Evolutionary conservation across 2,329 filamentous ascomycete species (phyloP), one percentile per base, ranked within the genome.

Genomic region (Botrytis medusae): DNA sequence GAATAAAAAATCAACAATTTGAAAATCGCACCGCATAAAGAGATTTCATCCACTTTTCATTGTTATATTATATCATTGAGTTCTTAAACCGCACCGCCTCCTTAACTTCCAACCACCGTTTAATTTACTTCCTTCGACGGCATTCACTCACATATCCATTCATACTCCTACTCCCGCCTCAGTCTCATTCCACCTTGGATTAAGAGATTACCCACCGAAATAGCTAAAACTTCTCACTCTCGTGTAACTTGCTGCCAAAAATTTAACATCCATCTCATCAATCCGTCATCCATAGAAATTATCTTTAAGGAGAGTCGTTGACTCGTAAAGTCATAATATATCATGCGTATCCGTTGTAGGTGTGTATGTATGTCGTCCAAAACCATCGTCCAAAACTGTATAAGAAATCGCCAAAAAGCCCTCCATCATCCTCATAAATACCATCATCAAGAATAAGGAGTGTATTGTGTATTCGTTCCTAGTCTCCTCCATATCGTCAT

Each of bases 381-480:
- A 67, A 67, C 32, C 63, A n/a, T 48, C 44, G 14, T 40, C 64
- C 64, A 68, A 68, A 68, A 57, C 22, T 68, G 48, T 42, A 34
- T 68, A 68, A 57, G 40, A 68, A 37, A 68, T 68, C 25, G 29
- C 25, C 48, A 68, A 57, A 57, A 57, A 54, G 25, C 20, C 34
- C 64, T 22, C 16, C 34, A 37, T 14, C 9, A 34, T 29, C 32
- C n/a, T 68, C 64, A 54, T 68, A 68, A 54, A 67, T 67, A 42
- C n/a, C 46, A 37, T n/a, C 25, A 22, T 68, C 34, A 14, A 9
- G 51, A 29, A 29, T 54, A 40, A 67, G 46, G 34, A 68, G 10
- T 57, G 34, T 67, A 67, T 57, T 48, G 7, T 69, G 57, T 44
- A 20, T 69, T 69, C 18, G 1, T 32, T 10, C 16, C 6, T 32